Percentiles rank a stretch among this genome's conserved stretches.
phyloP scores from a whole-genome alignment of 2,329 filamentous ascomycete species.

The Epichloe hybrida region DNA sequence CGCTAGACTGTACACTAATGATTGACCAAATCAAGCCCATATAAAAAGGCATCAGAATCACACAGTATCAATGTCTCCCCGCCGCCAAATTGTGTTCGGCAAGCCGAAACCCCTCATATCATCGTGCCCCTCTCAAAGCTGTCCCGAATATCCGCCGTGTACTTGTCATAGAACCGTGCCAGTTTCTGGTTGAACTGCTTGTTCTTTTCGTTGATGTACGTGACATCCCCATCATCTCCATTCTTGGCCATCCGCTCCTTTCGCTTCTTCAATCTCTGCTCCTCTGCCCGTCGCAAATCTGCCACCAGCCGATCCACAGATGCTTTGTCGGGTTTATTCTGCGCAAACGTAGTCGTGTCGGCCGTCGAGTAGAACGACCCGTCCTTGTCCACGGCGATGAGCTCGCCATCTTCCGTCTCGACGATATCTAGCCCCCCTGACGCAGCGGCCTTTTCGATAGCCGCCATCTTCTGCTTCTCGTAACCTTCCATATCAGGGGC shows the following conservation, averaged over 20 bases:
- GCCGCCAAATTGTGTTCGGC: too few species aligned
- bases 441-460: conserved; percentile 72
- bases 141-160: conserved; percentile 91
- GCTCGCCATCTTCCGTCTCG: conserved; percentile 86
- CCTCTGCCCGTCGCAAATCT: conserved; percentile 80
- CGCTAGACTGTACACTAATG: conserved; percentile 21
- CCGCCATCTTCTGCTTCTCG: conserved; percentile 70
- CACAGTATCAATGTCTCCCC: too few species aligned
- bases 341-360: conserved; percentile 65
- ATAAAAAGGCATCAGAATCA: conserved; percentile 1
- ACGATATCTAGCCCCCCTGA: conserved; percentile 82
- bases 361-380: conserved; percentile 84
- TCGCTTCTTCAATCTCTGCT: conserved; percentile 72
- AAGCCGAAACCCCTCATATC: conserved; percentile 41
- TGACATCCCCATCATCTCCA: conserved; percentile 82
- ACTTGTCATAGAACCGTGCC: conserved; percentile 93
- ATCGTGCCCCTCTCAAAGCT: conserved; percentile 96
- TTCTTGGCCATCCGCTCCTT: conserved; percentile 63
- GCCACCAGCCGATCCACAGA: conserved; percentile 78
- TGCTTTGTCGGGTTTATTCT: conserved; percentile 77
- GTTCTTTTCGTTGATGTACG: conserved; percentile 99
- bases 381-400: conserved; percentile 85
- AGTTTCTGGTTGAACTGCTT: conserved; percentile 99
- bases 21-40: not conserved
- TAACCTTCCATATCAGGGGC: conserved; percentile 72